Evolutionary conservation across 192 early-diverging fungal genomes (phyloP).

Genomic region (Podila verticillata): DNA sequence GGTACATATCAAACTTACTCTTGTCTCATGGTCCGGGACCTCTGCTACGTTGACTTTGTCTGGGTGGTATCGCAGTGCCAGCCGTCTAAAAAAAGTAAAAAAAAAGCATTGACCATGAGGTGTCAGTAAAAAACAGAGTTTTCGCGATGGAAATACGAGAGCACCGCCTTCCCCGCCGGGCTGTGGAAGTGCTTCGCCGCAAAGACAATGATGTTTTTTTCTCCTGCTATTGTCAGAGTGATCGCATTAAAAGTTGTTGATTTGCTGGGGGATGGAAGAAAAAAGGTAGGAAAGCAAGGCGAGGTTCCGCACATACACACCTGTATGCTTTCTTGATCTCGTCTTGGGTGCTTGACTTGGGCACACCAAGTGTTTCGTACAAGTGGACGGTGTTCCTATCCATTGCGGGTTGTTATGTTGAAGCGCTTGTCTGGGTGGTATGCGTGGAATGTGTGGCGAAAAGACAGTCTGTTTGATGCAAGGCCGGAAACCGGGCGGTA

Average conservation of each 20-base stretch:
- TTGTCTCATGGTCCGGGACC: slow-evolving; percentile 18
- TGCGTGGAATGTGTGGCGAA: not conserved
- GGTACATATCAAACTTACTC: not conserved
- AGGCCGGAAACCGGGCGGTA: not conserved
- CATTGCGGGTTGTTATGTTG: slow-evolving; percentile 25
- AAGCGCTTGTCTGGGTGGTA: not conserved
- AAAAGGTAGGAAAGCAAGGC: not conserved
- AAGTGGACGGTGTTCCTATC: slow-evolving; percentile 57
- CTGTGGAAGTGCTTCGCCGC: too few relatives aligned
- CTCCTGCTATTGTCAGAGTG: not conserved
- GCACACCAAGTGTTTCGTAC: slow-evolving; percentile 55
- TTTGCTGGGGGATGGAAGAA: not conserved
- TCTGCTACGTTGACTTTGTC: slow-evolving; percentile 20
- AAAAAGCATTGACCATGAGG: slow-evolving; percentile 1
- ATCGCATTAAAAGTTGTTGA: not conserved
- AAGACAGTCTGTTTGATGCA: not conserved
- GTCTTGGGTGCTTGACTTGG: slow-evolving; percentile 54
- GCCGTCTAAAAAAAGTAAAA: slow-evolving; percentile 3
- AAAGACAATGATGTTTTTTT: not conserved
- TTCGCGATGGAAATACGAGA: too few relatives aligned
- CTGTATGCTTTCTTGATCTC: slow-evolving; percentile 60
- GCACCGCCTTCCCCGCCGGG: too few relatives aligned
- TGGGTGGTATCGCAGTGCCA: slow-evolving; percentile 16
- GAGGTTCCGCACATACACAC: not conserved
- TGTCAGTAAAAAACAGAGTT: too few relatives aligned